These are phyloP conservation scores for Cupressus sempervirens DNA, from an alignment of 75 land plant genomes.

Conservation along the genomic window DNA sequence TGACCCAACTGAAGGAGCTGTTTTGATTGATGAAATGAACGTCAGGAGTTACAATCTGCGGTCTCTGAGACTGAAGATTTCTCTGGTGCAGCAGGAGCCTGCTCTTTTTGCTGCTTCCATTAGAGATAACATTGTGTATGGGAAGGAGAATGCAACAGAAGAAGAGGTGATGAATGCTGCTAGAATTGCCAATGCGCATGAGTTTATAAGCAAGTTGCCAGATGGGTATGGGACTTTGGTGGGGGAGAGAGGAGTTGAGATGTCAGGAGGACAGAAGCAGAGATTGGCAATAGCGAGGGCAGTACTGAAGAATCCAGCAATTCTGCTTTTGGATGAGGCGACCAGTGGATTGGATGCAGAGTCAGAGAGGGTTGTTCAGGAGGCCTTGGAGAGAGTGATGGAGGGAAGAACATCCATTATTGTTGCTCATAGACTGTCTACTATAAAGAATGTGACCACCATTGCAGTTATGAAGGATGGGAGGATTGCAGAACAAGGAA, in stretches of 20 bases:
- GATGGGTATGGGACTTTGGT: conserved; percentile 1
- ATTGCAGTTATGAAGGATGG: conserved; percentile 6
- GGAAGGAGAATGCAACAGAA: conserved; percentile 41
- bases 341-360: conserved; percentile 3
- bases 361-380: conserved; percentile 1
- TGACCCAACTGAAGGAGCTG: conserved; percentile 40
- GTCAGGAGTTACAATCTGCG: conserved; percentile 33
- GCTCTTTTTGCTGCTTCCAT: conserved; percentile 46
- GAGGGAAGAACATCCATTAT: neutral
- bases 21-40: conserved; percentile 39
- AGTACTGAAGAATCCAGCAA: neutral
- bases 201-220: conserved; percentile 25
- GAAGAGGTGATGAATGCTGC: conserved; percentile 58
- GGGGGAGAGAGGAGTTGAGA: neutral
- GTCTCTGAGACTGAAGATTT: conserved; percentile 46
- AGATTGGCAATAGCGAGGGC: conserved; percentile 4
- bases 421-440: conserved; percentile 6
- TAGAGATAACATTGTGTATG: conserved; percentile 54
- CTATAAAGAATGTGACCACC: neutral
- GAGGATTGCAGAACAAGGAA: neutral
- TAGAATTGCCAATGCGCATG: conserved; percentile 47
- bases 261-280: conserved; percentile 13
- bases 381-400: conserved; percentile 4
- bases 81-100: conserved; percentile 67
- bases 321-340: neutral